These are phyloP conservation scores for Coniophora puteana DNA, from an alignment of 1,284 basidiomycete genomes.

Conservation along the genomic window DNA sequence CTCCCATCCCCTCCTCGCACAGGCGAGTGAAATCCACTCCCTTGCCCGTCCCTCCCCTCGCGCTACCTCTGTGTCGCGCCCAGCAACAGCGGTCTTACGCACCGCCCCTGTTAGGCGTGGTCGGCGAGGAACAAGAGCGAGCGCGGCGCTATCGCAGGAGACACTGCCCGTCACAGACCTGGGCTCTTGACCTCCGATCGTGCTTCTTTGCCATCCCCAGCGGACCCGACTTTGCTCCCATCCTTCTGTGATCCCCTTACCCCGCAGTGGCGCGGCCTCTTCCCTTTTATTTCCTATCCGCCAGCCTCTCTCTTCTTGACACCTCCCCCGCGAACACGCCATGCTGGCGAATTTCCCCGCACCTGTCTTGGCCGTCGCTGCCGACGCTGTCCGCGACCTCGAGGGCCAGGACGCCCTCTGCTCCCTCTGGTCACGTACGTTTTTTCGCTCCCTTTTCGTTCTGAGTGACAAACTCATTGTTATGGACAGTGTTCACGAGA, in stretches of 20 bases:
- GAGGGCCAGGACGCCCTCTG: conserved; percentile 62
- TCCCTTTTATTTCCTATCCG: neutral
- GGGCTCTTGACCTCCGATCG: too few species aligned
- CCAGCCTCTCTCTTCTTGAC: conserved; percentile 12
- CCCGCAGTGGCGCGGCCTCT: conserved; percentile 1
- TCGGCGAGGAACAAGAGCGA: too few species aligned
- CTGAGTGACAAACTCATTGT: conserved; percentile 10
- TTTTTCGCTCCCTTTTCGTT: conserved; percentile 5
- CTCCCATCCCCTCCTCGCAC: too few species aligned
- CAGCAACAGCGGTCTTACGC: too few species aligned
- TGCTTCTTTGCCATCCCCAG: too few species aligned
- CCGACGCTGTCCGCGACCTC: conserved; percentile 61
- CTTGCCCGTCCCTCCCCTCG: too few species aligned
- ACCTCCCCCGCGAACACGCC: conserved; percentile 13
- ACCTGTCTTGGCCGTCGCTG: conserved; percentile 60
- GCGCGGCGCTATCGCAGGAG: too few species aligned
- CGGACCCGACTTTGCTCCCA: neutral
- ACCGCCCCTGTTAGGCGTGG: too few species aligned
- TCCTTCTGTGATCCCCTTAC: too few species aligned
- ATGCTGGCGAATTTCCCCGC: conserved; percentile 53
- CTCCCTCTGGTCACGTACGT: conserved; percentile 61
- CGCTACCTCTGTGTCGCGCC: too few species aligned
- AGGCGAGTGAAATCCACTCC: too few species aligned
- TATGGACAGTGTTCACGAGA: conserved; percentile 71
- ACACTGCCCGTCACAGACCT: too few species aligned